These are phyloP conservation scores for Cadophora sp. DNA, from an alignment of 2,329 filamentous ascomycete species.

Conservation along the genomic window DNA sequence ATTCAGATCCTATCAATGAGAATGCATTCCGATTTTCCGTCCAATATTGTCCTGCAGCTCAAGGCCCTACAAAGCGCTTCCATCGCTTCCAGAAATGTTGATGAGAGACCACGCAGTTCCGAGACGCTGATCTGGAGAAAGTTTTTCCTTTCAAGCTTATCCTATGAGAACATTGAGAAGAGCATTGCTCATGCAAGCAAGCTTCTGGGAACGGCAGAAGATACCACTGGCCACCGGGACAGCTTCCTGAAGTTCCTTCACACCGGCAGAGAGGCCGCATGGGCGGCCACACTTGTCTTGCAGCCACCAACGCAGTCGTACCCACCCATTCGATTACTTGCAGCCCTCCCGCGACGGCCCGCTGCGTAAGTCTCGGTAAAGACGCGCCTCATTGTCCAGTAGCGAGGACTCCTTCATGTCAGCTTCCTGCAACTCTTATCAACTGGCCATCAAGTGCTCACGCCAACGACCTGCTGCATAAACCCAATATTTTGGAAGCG, in stretches of 20 bases:
- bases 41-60: too few species aligned
- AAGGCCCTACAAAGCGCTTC: too few species aligned
- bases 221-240: background rate
- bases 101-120: too few species aligned
- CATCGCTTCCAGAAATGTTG: too few species aligned
- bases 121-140: too few species aligned
- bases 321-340: background rate
- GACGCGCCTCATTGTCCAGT: constrained; percentile 3
- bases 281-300: background rate
- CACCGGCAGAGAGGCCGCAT: background rate
- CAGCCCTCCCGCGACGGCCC: constrained; percentile 2
- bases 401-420: background rate
- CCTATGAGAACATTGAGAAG: background rate
- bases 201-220: background rate
- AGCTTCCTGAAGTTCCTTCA: background rate
- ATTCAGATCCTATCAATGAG: too few species aligned
- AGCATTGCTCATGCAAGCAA: background rate
- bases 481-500: background rate
- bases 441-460: background rate
- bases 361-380: background rate
- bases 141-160: background rate
- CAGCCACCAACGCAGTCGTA: background rate
- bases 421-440: constrained; percentile 4
- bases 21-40: too few species aligned
- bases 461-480: background rate